Evolutionary conservation across 2,329 filamentous ascomycete species (phyloP).

Genomic region (Lecanicillium sp.): DNA sequence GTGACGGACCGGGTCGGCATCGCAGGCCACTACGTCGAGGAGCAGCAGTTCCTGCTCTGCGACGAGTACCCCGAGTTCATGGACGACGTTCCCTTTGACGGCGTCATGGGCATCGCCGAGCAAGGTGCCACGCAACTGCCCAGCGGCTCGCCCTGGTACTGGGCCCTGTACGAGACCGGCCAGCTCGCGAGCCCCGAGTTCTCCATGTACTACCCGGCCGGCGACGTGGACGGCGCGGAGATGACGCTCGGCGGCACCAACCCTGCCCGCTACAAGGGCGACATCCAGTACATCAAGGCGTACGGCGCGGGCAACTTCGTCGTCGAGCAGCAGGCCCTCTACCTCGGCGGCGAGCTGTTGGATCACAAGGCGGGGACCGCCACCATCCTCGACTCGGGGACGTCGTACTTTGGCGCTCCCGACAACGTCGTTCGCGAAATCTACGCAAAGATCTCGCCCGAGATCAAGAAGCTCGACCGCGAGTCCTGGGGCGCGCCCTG

Average conservation of each 20-base stretch:
- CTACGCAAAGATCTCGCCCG: conserved; percentile 25
- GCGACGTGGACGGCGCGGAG: conserved; percentile 19
- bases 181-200: conserved; percentile 23
- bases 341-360: conserved; percentile 20
- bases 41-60: conserved; percentile 27
- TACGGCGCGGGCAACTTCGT: conserved; percentile 17
- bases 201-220: conserved; percentile 23
- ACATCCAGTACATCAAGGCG: conserved; percentile 22
- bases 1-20: conserved; percentile 27
- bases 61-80: conserved; percentile 24
- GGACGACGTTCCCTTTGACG: conserved; percentile 23
- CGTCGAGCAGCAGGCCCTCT: conserved; percentile 17
- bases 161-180: conserved; percentile 23
- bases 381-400: conserved; percentile 27
- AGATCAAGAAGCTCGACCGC: conserved; percentile 25
- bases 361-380: conserved; percentile 15
- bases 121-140: conserved; percentile 15
- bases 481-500: conserved; percentile 31
- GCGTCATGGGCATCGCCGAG: conserved; percentile 27
- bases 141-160: conserved; percentile 21
- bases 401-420: conserved; percentile 26
- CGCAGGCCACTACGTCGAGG: conserved; percentile 16
- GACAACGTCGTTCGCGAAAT: conserved; percentile 23
- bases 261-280: conserved; percentile 23
- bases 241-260: conserved; percentile 30